These are phyloP conservation scores for Hygrophoropsis aurantiaca DNA, from an alignment of 768 basidiomycete species.

Conservation along the genomic window DNA sequence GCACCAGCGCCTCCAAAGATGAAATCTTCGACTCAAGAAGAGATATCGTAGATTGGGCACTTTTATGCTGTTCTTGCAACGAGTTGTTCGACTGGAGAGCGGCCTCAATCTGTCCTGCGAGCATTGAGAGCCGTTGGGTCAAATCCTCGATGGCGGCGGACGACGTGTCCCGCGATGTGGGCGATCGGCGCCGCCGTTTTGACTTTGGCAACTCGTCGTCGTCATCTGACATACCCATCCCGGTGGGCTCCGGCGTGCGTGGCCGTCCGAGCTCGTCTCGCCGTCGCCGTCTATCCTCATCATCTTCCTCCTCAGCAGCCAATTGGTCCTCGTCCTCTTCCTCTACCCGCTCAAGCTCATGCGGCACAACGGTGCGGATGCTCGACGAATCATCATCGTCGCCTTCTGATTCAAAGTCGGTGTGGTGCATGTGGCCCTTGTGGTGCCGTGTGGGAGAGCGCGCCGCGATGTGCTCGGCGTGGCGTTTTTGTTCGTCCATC, in stretches of 20 bases:
- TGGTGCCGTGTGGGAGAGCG: slow-evolving; percentile 23
- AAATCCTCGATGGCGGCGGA: slow-evolving; percentile 53
- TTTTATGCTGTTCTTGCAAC: slow-evolving; percentile 75
- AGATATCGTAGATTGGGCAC: slow-evolving; percentile 74
- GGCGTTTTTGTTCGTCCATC: slow-evolving; percentile 64
- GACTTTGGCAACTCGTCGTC: slow-evolving; percentile 35
- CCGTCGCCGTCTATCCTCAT: slow-evolving; percentile 45
- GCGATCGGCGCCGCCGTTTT: slow-evolving; percentile 14
- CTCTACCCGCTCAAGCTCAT: slow-evolving; percentile 68
- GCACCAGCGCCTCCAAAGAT: slow-evolving; percentile 66
- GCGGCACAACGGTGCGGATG: slow-evolving; percentile 67
- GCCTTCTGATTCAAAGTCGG: slow-evolving; percentile 16
- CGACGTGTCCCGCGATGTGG: slow-evolving; percentile 23
- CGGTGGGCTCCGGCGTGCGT: slow-evolving; percentile 77
- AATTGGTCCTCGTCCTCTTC: slow-evolving; percentile 72
- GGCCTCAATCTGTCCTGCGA: slow-evolving; percentile 72
- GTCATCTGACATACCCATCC: slow-evolving; percentile 49
- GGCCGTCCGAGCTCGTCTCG: slow-evolving; percentile 67
- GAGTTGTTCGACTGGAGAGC: slow-evolving; percentile 71
- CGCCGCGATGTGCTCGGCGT: slow-evolving; percentile 33
- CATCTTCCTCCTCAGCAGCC: slow-evolving; percentile 37
- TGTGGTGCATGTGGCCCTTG: slow-evolving; percentile 15
- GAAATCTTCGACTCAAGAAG: slow-evolving; percentile 67
- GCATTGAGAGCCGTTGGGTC: slow-evolving; percentile 55
- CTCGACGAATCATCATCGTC: slow-evolving; percentile 76